phyloP scores from a whole-genome alignment of 2,329 filamentous ascomycete species.

The Aspergillus sojae region DNA sequence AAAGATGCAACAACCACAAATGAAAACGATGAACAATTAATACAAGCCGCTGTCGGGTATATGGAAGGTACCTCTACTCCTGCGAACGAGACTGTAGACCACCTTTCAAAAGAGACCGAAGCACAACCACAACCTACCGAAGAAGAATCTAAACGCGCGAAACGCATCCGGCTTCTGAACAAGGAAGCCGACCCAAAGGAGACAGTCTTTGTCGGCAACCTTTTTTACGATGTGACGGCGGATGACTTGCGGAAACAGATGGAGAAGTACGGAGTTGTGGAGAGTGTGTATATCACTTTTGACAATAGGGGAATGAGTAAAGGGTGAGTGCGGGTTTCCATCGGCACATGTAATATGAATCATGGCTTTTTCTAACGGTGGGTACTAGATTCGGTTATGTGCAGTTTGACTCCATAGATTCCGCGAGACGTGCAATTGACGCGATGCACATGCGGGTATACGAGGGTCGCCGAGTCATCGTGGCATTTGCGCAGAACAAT shows the following conservation, averaged over 20 bases:
- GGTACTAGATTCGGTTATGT: conserved; percentile 65
- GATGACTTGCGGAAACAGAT: conserved; percentile 64
- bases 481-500: conserved; percentile 58
- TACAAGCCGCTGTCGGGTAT: conserved; percentile 9
- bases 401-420: conserved; percentile 57
- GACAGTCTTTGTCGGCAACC: conserved; percentile 68
- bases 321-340: conserved; percentile 55
- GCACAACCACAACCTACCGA: conserved; percentile 23
- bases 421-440: conserved; percentile 59
- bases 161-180: conserved; percentile 12
- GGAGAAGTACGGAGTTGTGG: conserved; percentile 59
- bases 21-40: conserved; percentile 8
- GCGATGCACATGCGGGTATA: conserved; percentile 62
- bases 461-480: conserved; percentile 65
- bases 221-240: conserved; percentile 69
- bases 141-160: conserved; percentile 14
- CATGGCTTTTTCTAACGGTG: not conserved
- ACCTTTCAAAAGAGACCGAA: conserved; percentile 36
- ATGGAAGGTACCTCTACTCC: conserved; percentile 1
- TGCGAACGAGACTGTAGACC: not conserved
- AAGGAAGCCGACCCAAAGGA: conserved; percentile 37
- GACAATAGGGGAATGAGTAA: conserved; percentile 68
- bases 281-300: conserved; percentile 57
- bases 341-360: not conserved
- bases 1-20: not conserved